These are phyloP conservation scores for Mycena rosella DNA, from an alignment of 768 basidiomycete genomes.

Conservation along the genomic window DNA sequence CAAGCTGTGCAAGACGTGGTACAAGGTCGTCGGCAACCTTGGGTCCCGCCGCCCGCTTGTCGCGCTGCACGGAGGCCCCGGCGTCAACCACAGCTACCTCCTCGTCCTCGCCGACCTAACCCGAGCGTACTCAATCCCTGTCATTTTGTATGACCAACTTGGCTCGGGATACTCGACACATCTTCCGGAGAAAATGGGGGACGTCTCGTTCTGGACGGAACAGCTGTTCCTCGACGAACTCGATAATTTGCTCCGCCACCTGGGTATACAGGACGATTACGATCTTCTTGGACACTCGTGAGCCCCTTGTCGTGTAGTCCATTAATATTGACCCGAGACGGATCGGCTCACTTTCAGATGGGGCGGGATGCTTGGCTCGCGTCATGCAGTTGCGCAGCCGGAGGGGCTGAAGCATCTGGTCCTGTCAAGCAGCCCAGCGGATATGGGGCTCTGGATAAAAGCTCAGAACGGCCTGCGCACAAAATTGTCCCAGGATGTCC, in stretches of 20 bases:
- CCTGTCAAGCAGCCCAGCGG: too few species aligned
- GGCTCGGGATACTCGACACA: constrained; percentile 69
- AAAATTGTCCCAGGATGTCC: constrained; percentile 47
- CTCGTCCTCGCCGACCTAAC: constrained; percentile 55
- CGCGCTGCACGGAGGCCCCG: constrained; percentile 68
- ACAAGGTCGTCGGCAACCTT: constrained; percentile 62
- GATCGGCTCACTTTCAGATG: too few species aligned
- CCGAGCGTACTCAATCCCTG: constrained; percentile 52
- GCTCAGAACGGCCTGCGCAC: constrained; percentile 41
- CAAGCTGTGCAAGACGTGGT: constrained; percentile 59
- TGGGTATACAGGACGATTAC: constrained; percentile 59
- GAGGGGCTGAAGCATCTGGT: too few species aligned
- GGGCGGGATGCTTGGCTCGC: too few species aligned
- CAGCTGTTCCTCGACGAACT: constrained; percentile 67
- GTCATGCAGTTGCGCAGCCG: too few species aligned
- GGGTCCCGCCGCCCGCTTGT: constrained; percentile 57
- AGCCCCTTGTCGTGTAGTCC: too few species aligned
- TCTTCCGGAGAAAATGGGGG: constrained; percentile 59
- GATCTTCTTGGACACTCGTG: constrained; percentile 67
- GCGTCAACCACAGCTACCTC: constrained; percentile 58
- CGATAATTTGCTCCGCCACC: constrained; percentile 57
- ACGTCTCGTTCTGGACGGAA: constrained; percentile 60
- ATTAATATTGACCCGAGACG: too few species aligned
- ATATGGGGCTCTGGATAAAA: constrained; percentile 57
- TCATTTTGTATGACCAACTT: constrained; percentile 70